Base-by-base conservation (phyloP, 352 stramenopile genomes). In the Phytopythium litorale region DNA sequence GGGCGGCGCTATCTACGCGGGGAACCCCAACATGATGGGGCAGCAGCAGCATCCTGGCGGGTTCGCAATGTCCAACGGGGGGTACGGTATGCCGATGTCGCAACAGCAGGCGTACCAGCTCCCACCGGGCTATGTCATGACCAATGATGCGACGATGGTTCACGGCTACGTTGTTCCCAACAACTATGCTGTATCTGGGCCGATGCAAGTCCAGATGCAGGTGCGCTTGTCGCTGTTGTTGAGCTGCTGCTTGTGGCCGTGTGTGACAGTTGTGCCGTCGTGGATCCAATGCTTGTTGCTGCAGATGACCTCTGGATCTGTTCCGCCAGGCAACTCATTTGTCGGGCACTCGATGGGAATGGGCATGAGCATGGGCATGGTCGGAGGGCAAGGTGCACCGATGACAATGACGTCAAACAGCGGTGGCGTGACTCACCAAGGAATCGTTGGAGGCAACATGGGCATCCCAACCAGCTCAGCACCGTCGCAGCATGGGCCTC, bases 121-220 rank as follows among this genome's bases (percentile, higher is more conserved):
- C 4, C 62, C 73, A 9, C 64, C 67, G 11, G 63, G 68, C n/a
- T 91, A 78, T 32, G 52, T 71, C 21, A 72, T 91, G 65, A 73
- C 76, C 37, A 65, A 67, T 50, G 81, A 70, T 33, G 71, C 84
- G 56, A 62, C 57, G 4, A 60, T 86, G 23, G 64, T 79, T 23
- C 71, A 70, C 15, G 85, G 78, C 56, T 92, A 92, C 45, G 79
- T 71, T 18, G 60, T 87, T 21, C 66, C 82, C 1, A 72, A 64
- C 9, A 77, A 68, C 38, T 79, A 71, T 46, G 55, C 58, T 49
- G 61, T 70, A 12, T 77, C 73, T 25, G 74, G 58, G 25, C 62
- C 67, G 57, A 77, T 80, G 64, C 73, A 78, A 62, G 76, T 81
- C 63, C 64, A 60, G 49, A 74, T 79, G 68, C 71, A 76, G 46